Conservation (phyloP, 1,284 basidiomycete genomes). For the Coriolopsis trogii region DNA sequence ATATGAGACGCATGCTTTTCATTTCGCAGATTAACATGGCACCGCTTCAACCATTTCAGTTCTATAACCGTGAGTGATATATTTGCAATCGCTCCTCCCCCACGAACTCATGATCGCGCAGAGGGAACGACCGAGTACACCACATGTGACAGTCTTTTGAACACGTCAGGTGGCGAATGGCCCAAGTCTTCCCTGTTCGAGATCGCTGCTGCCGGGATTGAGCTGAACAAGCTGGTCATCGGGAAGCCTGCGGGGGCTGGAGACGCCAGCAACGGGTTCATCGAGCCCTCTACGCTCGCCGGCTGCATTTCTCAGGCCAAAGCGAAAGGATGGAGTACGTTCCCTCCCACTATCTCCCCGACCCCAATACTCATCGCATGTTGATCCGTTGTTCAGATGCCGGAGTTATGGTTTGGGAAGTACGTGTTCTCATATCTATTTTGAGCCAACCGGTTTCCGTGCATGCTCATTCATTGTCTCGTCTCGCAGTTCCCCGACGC, state of each 20-base stretch:
- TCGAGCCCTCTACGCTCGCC: constrained; percentile 53
- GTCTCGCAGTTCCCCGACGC: constrained; percentile 44
- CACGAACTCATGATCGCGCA: constrained; percentile 24
- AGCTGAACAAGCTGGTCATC: constrained; percentile 54
- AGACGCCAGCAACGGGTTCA: constrained; percentile 63
- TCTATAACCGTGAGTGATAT: constrained; percentile 60
- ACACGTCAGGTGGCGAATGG: constrained; percentile 51
- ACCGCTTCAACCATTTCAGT: too few relatives aligned
- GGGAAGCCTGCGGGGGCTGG: constrained; percentile 59
- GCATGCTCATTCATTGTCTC: background rate
- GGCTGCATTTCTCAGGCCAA: constrained; percentile 57
- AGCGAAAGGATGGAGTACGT: constrained; percentile 58
- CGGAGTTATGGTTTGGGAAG: constrained; percentile 47
- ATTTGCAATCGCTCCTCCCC: background rate
- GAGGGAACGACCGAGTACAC: constrained; percentile 62
- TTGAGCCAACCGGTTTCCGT: too few relatives aligned
- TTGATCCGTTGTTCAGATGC: constrained; percentile 39
- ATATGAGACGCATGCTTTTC: too few relatives aligned
- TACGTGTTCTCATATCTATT: constrained; percentile 9
- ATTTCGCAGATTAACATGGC: too few relatives aligned
- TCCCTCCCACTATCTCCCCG: constrained; percentile 1
- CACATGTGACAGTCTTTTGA: constrained; percentile 56
- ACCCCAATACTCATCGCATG: too few relatives aligned
- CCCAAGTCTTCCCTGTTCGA: constrained; percentile 60
- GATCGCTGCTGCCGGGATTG: constrained; percentile 58